Base-by-base conservation (phyloP, 208 protist genomes). In the Kentomonas sorsogonicus region DNA sequence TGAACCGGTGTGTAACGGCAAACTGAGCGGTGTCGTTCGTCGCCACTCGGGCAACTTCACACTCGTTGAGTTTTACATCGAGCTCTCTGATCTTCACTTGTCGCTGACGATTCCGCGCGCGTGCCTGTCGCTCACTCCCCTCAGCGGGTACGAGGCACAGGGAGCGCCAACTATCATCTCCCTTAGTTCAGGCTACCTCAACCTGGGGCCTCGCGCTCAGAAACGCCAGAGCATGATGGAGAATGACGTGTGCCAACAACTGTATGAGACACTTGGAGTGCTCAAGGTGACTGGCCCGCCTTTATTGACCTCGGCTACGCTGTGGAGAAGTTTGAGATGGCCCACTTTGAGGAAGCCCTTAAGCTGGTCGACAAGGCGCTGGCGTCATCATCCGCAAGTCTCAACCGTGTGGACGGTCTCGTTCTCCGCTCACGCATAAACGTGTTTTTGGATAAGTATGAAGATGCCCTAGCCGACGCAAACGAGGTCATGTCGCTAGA, bases 1-100 rank as follows among this genome's bases (percentile, higher is more conserved):
- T 46, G 60, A 71, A 26, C 50, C 59, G 1, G 77, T 93, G 1
- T 93, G 86, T 69, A 93, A 89, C 53, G 83, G 86, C 10, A 66
- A 71, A n/a, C 48, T 73, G 26, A 39, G 44, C 36, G 86, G 86
- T 9, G 70, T 46, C 20, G 76, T 91, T 13, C 41, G 75, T 40
- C 68, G 82, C 33, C 86, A 93, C 66, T 77, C 53, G 13, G 72
- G 66, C 13, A 63, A 74, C 20, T 57, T 91, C 55, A 85, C 83
- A 7, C 53, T 93, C 1, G 86, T 93, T 0, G 22, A 46, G 16
- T 91, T 90, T 63, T 15, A 63, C 25, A 71, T 66, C 39, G 36
- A 54, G 9, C 52, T 41, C 3, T 36, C 54, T 0, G 66, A 74
- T 11, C 48, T 91, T 25, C 30, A 52, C 40, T 86, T 75, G 51